These are phyloP conservation scores for Tolypocladium pustulatum DNA, from an alignment of 2,329 filamentous ascomycete genomes.

Conservation along the genomic window DNA sequence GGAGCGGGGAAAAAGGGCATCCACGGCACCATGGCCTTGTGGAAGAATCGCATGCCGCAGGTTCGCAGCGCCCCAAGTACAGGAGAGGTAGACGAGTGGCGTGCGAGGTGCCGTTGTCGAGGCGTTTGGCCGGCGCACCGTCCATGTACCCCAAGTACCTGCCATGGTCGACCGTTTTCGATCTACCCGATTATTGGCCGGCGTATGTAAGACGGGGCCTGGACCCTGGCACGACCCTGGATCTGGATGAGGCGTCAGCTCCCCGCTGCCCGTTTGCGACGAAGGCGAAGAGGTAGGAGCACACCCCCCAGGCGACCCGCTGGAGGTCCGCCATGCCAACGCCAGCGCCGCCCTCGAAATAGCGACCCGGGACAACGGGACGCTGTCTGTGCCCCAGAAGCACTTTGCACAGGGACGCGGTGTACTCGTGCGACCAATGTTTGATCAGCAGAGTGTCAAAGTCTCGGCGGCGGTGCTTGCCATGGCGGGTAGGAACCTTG, in stretches of 20 bases:
- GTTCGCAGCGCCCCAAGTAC: not conserved
- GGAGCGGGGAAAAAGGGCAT: conserved; percentile 9
- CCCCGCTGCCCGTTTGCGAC: conserved; percentile 2
- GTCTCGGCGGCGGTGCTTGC: not conserved
- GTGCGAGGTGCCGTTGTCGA: not conserved
- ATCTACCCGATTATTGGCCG: conserved; percentile 27
- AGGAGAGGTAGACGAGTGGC: not conserved
- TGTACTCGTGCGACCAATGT: not conserved
- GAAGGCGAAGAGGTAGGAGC: not conserved
- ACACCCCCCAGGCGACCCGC: not conserved
- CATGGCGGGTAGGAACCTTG: not conserved
- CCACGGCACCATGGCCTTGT: conserved; percentile 12
- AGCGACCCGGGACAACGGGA: not conserved
- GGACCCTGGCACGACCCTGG: conserved; percentile 18
- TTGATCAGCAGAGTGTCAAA: not conserved
- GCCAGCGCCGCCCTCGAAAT: not conserved
- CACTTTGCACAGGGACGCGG: not conserved
- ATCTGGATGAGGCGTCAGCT: conserved; percentile 12
- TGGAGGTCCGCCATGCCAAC: not conserved
- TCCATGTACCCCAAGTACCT: conserved; percentile 4
- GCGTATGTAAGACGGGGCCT: conserved; percentile 6
- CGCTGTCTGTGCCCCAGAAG: not conserved
- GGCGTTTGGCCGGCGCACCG: conserved; percentile 1
- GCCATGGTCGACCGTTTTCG: conserved; percentile 9
- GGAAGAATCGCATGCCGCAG: conserved; percentile 14